Evolutionary conservation across 306 rosid genomes (phyloP).

Genomic region (Cucumis melo): DNA sequence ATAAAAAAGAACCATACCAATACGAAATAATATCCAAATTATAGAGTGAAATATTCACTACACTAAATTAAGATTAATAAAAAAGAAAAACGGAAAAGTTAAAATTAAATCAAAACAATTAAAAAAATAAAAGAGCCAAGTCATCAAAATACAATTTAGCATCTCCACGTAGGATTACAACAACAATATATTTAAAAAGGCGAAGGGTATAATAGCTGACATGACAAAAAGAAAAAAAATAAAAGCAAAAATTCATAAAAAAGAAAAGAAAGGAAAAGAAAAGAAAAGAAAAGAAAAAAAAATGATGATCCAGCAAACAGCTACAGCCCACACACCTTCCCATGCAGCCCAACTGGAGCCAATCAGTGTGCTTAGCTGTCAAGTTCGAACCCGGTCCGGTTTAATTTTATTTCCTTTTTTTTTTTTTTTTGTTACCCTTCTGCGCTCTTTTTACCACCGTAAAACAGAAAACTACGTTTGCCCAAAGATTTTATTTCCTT

Average conservation of each 20-base stretch:
- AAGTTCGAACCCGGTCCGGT: constrained; percentile 12
- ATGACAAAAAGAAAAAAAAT: neutral
- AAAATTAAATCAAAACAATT: no score
- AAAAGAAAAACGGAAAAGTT: no score
- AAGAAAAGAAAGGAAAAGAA: neutral
- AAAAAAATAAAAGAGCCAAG: neutral
- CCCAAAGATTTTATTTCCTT: neutral
- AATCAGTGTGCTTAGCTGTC: constrained; percentile 50
- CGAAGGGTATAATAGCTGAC: neutral
- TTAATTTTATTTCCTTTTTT: neutral
- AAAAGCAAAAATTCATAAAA: neutral
- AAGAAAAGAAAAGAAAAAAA: neutral
- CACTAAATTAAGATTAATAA: no score
- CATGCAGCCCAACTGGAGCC: constrained; percentile 37
- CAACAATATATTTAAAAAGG: neutral
- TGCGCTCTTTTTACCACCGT: neutral
- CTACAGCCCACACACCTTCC: constrained; percentile 10
- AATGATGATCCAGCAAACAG: constrained; percentile 9
- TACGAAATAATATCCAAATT: no score
- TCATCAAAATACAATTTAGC: no score
- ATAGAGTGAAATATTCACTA: no score
- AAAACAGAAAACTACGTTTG: no score
- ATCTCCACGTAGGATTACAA: neutral
- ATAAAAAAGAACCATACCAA: no score
- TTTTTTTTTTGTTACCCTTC: no score